A percentile compares a stretch with the other conserved stretches of the same genome.
Conservation (phyloP, 352 stramenopile genomes). For the Globisporangium recalcitrans region DNA sequence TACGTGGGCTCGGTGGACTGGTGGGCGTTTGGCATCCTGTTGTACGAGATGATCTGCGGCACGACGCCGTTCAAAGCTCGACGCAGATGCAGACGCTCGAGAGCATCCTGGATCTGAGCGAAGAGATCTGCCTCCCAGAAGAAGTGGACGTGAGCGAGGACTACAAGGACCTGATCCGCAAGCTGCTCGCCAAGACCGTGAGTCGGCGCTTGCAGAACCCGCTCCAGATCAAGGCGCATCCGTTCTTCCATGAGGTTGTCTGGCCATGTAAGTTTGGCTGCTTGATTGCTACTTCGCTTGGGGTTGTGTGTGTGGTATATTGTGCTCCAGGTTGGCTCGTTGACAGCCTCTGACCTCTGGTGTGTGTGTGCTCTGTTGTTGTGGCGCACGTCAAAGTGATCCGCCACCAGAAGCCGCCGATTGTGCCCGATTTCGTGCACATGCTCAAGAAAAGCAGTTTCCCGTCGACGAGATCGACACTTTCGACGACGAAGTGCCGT, state of each 20-base stretch:
- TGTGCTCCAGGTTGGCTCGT: neutral
- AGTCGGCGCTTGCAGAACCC: constrained; percentile 83
- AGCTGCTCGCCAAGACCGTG: constrained; percentile 28
- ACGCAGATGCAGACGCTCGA: constrained; percentile 45
- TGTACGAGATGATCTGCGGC: constrained; percentile 60
- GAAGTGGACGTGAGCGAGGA: constrained; percentile 52
- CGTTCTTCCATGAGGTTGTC: constrained; percentile 87
- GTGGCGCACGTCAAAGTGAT: constrained; percentile 23
- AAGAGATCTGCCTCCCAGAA: constrained; percentile 46
- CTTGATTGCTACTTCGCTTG: neutral
- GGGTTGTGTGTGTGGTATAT: too few relatives aligned
- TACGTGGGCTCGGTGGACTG: constrained; percentile 61
- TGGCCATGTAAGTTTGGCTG: constrained; percentile 68
- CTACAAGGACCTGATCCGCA: constrained; percentile 70
- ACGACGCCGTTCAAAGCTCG: constrained; percentile 41
- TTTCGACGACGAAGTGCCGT: constrained; percentile 44
- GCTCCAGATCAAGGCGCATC: constrained; percentile 89
- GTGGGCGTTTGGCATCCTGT: constrained; percentile 59
- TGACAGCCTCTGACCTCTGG: neutral
- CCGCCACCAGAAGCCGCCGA: constrained; percentile 39
- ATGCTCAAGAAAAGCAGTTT: constrained; percentile 23
- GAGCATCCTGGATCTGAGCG: constrained; percentile 39
- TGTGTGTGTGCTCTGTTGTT: neutral
- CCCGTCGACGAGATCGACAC: constrained; percentile 19
- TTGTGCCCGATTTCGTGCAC: constrained; percentile 36